Base-by-base conservation (phyloP, 129 eudicot species). In the Mikania micrantha region DNA sequence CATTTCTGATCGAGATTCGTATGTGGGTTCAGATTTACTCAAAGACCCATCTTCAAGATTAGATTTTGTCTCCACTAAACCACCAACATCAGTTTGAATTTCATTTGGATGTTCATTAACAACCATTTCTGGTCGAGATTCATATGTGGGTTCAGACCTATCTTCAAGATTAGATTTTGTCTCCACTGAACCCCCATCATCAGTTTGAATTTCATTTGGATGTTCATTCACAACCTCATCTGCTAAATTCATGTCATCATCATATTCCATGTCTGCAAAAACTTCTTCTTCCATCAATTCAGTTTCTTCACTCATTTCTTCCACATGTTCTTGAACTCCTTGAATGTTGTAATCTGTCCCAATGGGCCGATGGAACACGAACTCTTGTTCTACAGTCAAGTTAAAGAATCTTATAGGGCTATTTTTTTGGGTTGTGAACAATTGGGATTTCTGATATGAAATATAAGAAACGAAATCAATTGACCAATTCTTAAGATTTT, bases 401-500 rank as follows among this genome's bases (percentile, higher is more conserved):
- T 85, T 79, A 45, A 39, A 24, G 70, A 77, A 77, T 11, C 48
- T 69, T 31, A 66, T 16, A 13, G 71, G 34, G 77, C 56, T 56
- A 5, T 41, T 22, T 39, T 60, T 28, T 2, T 50, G 71, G 36
- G 35, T 78, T 35, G 64, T 66, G 41, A 76, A 64, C 24, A 75
- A 41, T 31, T 36, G 75, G 50, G 60, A 59, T 41, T 73, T 36
- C 24, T 84, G 72, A 68, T 75, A n/a, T 4, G 79, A 83, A 10
- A 87, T 67, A 60, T 66, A 77, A 44, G 67, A 62, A 29, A 77
- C 49, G 15, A 83, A 75, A 35, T 81, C 25, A 38, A 62, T 77
- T 34, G 90, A 81, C 79, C 78, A 76, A 25, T 59, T 69, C 76
- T 70, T 63, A 22, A 84, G 32, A 27, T 60, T 70, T 72, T 49